Conservation (phyloP, 2,329 filamentous ascomycete genomes). For the Colletotrichum aenigma region DNA sequence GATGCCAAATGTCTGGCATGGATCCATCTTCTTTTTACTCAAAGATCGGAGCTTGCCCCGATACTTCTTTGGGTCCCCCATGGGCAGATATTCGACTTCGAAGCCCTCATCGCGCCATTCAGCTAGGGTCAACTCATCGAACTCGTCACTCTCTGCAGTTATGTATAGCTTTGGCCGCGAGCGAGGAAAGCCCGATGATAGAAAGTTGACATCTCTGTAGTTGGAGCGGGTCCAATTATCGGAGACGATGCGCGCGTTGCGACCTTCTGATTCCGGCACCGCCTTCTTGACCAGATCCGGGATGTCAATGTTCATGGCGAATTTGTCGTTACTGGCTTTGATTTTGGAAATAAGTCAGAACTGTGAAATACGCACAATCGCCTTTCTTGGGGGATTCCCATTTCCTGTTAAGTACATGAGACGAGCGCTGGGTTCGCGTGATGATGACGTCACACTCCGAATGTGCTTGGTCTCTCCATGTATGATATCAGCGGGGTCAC, state of each 20-base stretch:
- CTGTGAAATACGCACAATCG: not conserved
- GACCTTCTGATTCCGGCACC: constrained; percentile 33
- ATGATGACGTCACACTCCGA: not conserved
- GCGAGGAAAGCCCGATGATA: constrained; percentile 43
- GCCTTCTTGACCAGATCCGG: constrained; percentile 32
- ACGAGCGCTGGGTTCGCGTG: not conserved
- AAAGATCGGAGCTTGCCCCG: constrained; percentile 35
- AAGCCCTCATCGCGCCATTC: constrained; percentile 49
- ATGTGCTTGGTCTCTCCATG: not conserved
- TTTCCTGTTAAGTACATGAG: not conserved
- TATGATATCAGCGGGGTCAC: constrained; percentile 2
- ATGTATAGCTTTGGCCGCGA: constrained; percentile 43
- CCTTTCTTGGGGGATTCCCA: too few relatives aligned
- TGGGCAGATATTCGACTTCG: constrained; percentile 44
- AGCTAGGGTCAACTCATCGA: constrained; percentile 38
- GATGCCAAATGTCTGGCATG: constrained; percentile 48
- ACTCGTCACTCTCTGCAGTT: constrained; percentile 45
- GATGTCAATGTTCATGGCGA: constrained; percentile 29
- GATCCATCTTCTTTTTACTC: constrained; percentile 34
- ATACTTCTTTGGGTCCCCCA: constrained; percentile 40
- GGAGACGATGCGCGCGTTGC: constrained; percentile 33
- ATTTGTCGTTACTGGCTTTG: not conserved
- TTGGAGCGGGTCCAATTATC: constrained; percentile 35
- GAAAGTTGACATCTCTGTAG: constrained; percentile 44
- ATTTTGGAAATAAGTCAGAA: too few relatives aligned